A percentile compares a stretch with the other conserved stretches of the same genome.
Evolutionary conservation across 306 rosid species (phyloP).

Genomic region (Cercis canadensis): DNA sequence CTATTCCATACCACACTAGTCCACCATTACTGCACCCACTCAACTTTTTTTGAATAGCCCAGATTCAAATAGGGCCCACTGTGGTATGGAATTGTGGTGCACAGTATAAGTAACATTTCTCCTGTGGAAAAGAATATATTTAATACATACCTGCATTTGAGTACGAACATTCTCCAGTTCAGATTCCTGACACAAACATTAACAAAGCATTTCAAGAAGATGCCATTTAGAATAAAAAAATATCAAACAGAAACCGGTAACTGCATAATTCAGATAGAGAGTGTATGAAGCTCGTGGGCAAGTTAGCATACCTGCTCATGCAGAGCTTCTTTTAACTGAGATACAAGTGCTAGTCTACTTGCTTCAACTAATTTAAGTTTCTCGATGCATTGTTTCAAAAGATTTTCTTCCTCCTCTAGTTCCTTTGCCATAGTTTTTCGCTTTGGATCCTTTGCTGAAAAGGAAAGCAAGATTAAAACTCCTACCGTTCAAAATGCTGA

Average conservation of each 20-base stretch:
- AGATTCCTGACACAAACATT: slow-evolving; percentile 66
- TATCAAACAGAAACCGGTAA: slow-evolving; percentile 20
- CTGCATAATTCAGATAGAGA: slow-evolving; percentile 1
- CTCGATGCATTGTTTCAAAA: slow-evolving; percentile 72
- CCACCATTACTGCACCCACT: no score
- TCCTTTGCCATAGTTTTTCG: slow-evolving; percentile 72
- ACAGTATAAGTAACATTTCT: not conserved
- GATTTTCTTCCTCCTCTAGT: slow-evolving; percentile 76
- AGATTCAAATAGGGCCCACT: no score
- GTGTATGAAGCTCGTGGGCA: not conserved
- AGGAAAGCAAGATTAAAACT: slow-evolving; percentile 48
- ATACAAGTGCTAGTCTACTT: slow-evolving; percentile 73
- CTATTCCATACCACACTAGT: no score
- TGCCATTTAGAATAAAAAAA: slow-evolving; percentile 25
- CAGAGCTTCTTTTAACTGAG: slow-evolving; percentile 87
- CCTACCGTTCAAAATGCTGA: slow-evolving; percentile 33
- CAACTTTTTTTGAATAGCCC: no score
- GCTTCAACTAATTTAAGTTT: slow-evolving; percentile 78
- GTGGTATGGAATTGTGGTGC: no score
- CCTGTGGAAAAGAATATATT: slow-evolving; percentile 13
- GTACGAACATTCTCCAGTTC: slow-evolving; percentile 84
- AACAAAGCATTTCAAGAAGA: slow-evolving; percentile 24
- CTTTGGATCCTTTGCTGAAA: slow-evolving; percentile 87
- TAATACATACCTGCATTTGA: slow-evolving; percentile 81
- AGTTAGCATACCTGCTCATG: slow-evolving; percentile 69